phyloP scores from a whole-genome alignment of 1,284 basidiomycete species.

The Malassezia furfur region DNA sequence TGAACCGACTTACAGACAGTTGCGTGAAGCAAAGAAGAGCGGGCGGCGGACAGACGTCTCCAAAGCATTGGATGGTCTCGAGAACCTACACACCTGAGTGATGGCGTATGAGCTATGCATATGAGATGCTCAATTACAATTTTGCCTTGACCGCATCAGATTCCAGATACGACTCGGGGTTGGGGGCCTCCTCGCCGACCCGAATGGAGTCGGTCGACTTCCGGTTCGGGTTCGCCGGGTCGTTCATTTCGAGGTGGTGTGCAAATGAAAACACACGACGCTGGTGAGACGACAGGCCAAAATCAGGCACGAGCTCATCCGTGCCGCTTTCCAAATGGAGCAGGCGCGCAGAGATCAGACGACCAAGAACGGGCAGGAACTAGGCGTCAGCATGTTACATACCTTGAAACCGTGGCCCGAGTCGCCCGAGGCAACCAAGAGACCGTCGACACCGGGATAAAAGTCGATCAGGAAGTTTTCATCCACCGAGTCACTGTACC shows the following conservation, averaged over 20 bases:
- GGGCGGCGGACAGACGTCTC: neutral
- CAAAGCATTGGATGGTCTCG: neutral
- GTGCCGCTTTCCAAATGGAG: slow-evolving; percentile 7
- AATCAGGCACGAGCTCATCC: neutral
- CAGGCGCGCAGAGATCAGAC: slow-evolving; percentile 62
- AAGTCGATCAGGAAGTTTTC: slow-evolving; percentile 52
- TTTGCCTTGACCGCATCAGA: neutral
- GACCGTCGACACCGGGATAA: slow-evolving; percentile 48
- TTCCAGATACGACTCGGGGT: neutral
- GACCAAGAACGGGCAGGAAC: slow-evolving; percentile 75
- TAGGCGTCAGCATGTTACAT: slow-evolving; percentile 1
- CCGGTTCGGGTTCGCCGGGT: neutral
- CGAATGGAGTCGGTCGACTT: slow-evolving; percentile 6
- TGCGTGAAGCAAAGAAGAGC: neutral
- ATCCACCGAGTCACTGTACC: slow-evolving; percentile 56
- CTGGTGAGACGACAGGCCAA: slow-evolving; percentile 17
- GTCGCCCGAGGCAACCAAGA: slow-evolving; percentile 52
- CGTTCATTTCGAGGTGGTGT: slow-evolving; percentile 20
- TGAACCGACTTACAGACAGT: neutral
- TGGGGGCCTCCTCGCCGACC: neutral
- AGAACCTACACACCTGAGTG: neutral
- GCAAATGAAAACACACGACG: slow-evolving; percentile 20
- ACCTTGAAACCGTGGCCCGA: slow-evolving; percentile 51
- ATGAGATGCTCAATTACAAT: neutral
- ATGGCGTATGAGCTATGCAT: too few relatives aligned